Percentiles rank a stretch among this genome's conserved stretches.
phyloP scores from a whole-genome alignment of 1,139 yeast species.

The Yamadazyma jaroonii region DNA sequence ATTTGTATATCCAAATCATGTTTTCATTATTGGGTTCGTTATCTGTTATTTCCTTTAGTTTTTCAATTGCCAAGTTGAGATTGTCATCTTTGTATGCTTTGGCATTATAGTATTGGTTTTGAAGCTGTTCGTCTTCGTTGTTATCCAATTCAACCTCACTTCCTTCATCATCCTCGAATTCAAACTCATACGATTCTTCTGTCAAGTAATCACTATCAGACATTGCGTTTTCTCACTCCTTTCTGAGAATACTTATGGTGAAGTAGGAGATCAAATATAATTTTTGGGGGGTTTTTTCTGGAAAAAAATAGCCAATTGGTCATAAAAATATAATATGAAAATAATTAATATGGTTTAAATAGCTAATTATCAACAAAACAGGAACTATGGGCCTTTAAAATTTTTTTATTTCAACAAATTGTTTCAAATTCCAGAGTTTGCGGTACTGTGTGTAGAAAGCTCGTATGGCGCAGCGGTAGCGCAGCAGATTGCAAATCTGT shows the following conservation, averaged over 20 bases:
- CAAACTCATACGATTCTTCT: slow-evolving; percentile 66
- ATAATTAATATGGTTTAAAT: no score
- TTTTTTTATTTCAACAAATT: no score
- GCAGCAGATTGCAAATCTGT: slow-evolving; percentile 92
- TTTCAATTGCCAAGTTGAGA: slow-evolving; percentile 41
- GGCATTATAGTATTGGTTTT: slow-evolving; percentile 58
- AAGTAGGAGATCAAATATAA: no score
- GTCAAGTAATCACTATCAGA: slow-evolving; percentile 57
- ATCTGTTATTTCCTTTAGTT: slow-evolving; percentile 35
- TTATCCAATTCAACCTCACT: slow-evolving; percentile 20
- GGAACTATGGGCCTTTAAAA: no score
- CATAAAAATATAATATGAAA: no score
- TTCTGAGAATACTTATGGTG: no score
- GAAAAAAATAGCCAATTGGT: no score
- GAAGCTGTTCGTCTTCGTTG: slow-evolving; percentile 16
- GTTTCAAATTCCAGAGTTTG: no score
- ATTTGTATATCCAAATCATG: slow-evolving; percentile 51
- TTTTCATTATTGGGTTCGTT: slow-evolving; percentile 19
- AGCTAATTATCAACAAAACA: no score
- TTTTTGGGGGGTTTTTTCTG: not conserved
- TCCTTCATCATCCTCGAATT: slow-evolving; percentile 59
- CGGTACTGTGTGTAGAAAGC: slow-evolving; percentile 23
- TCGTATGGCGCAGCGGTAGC: slow-evolving; percentile 89
- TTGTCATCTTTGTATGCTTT: slow-evolving; percentile 65
- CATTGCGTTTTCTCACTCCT: slow-evolving; percentile 24